These are phyloP conservation scores for Russula foetens DNA, from an alignment of 768 basidiomycete species.

Conservation along the genomic window DNA sequence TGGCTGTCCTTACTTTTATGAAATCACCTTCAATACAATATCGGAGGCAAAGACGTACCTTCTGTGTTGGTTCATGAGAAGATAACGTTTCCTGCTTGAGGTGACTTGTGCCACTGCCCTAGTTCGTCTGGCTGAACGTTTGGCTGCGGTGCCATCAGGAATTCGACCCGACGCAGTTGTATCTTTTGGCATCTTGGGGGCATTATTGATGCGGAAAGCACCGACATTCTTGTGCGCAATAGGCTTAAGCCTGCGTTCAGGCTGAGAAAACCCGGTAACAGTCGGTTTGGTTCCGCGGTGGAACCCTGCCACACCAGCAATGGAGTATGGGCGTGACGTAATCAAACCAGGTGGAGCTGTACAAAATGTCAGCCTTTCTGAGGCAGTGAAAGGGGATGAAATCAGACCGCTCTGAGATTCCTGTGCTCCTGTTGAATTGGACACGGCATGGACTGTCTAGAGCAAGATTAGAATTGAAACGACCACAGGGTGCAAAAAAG, in stretches of 20 bases:
- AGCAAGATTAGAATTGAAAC: neutral
- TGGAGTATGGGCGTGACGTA: conserved; percentile 4
- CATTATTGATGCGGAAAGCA: neutral
- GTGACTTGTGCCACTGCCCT: neutral
- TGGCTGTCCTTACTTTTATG: neutral
- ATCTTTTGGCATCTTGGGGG: neutral
- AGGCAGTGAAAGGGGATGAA: neutral
- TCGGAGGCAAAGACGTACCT: neutral
- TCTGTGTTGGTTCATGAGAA: neutral
- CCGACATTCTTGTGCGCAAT: conserved; percentile 3
- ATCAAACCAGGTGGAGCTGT: neutral
- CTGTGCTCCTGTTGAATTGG: neutral
- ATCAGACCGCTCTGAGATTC: neutral
- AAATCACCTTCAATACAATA: neutral
- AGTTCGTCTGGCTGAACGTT: neutral
- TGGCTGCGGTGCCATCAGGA: neutral
- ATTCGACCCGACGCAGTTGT: neutral
- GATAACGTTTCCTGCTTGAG: neutral
- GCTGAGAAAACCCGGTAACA: neutral
- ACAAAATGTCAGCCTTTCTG: neutral
- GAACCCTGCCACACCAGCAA: conserved; percentile 12
- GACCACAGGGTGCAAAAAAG: neutral
- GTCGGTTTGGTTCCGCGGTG: conserved; percentile 3
- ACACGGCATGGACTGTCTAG: neutral
- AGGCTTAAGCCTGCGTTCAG: conserved; percentile 5